Base-by-base conservation (phyloP, 2,329 filamentous ascomycete species). In the Pseudonectria buxi region DNA sequence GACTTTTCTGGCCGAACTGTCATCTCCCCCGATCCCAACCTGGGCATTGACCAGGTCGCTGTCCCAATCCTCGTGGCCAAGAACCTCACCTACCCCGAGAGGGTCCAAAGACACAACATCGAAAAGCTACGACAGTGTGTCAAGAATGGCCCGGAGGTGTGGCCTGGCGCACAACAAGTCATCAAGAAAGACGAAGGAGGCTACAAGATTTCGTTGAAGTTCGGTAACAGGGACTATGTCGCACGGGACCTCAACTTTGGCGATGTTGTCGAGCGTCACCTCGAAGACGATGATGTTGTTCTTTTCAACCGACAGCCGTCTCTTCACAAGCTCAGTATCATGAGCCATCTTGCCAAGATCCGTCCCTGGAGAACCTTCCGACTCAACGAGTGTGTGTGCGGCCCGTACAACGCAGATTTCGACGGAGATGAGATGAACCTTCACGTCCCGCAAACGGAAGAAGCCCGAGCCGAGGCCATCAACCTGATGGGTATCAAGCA, bases 361-460 rank as follows among this genome's bases (percentile, higher is more conserved):
- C 79, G 92, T 32, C 92, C 90, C 0, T 94, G 92, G 81, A 81
- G 89, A 60, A 98, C 92, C 0, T 96, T 98, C 58, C 83, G 92
- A 36, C 72, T 98, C 13, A 98, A 98, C 57, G 92, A 98, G 59
- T 98, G 92, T 75, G 92, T 95, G 2, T 98, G 92, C 63, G 89
- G 85, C 43, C 92, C 92, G 4, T 98, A 98, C 71, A 98, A 98
- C 51, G 92, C 92, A 37, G 92, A 98, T 75, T 98, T 98, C 50
- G 92, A 98, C 53, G 92, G 92, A 41, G 92, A 98, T 51, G 92
- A 98, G 62, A 98, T 98, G 92, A 98, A 98, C 52, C 65, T 98
- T 31, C 92, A 98, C 63, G 89, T 98, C 12, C 92, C 92, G 3
- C 92, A 98, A 58, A 96, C 92, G 0, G 92, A 98, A 65, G 92